Evolutionary conservation across 352 stramenopile species (phyloP).

Genomic region (Pythium folliculosum): DNA sequence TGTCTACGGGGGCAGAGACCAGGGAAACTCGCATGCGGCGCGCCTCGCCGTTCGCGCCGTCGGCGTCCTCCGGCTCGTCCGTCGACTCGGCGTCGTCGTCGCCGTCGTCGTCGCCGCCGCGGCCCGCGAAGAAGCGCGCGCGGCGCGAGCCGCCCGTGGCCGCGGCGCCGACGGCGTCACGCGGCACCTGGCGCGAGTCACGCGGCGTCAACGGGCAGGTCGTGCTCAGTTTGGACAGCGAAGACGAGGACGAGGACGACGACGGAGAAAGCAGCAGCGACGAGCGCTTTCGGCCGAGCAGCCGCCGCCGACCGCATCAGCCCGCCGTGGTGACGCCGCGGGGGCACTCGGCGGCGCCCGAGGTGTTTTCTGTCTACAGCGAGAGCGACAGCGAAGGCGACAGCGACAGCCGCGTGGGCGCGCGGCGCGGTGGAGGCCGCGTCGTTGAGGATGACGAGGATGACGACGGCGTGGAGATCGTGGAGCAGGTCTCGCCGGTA

Average conservation of each 20-base stretch:
- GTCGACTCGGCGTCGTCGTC: neutral
- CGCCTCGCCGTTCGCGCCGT: neutral
- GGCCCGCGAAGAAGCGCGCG: conserved; percentile 48
- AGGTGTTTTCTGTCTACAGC: conserved; percentile 30
- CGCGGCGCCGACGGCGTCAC: conserved; percentile 29
- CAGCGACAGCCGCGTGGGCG: neutral
- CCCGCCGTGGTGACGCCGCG: conserved; percentile 9
- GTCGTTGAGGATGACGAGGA: neutral
- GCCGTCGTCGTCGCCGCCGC: conserved; percentile 19
- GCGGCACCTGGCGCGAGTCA: conserved; percentile 55
- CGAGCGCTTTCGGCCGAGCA: neutral
- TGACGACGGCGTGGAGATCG: conserved; percentile 10
- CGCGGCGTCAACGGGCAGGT: conserved; percentile 51
- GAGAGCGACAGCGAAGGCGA: conserved; percentile 21
- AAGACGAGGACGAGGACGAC: conserved; percentile 13
- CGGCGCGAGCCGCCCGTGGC: conserved; percentile 71
- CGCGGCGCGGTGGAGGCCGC: neutral
- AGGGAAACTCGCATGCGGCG: conserved; percentile 11
- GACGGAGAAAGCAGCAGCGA: neutral
- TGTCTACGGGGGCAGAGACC: neutral
- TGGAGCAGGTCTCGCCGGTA: conserved; percentile 9
- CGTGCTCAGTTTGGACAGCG: conserved; percentile 43
- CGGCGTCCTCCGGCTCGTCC: conserved; percentile 7
- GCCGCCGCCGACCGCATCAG: neutral
- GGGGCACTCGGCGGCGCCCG: neutral